Base-by-base conservation (phyloP, 345 rosid genomes). In the Linum lewisii region DNA sequence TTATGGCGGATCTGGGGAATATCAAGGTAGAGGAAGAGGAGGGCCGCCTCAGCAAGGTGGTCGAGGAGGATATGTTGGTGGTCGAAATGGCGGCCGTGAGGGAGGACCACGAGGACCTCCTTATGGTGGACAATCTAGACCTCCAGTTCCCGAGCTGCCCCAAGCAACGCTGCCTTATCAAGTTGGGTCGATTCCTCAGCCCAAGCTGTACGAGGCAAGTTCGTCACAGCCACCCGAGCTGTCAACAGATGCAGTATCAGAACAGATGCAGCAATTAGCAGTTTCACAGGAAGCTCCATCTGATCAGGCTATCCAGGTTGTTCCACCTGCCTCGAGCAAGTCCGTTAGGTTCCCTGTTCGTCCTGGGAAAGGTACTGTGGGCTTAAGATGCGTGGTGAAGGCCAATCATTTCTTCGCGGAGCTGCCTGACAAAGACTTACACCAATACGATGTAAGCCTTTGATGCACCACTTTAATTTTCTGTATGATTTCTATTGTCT, bases 391-490 rank as follows among this genome's bases (percentile, higher is more conserved):
- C 69, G 80, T 87, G 14, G 91, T 91, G 7, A 91, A 91, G 78
- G 98, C 98, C n/a, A 91, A 91, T 62, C 98, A 91, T 73, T 91
- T 91, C 70, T 88, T 85, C 68, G 96, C 92, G 22, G 88, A 91
- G 57, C 61, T 91, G 49, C 95, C 95, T 4, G 90, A 91, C 73
- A 91, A 86, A 65, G 98, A 91, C 79, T 73, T 91, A 77, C 98
- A 91, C 75, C 98, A 91, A 59, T 91, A 91, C 70, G 96, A 91
- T 61, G 98, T 91, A 69, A 63, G 76, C 83, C 68, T 61, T 50
- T 63, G 51, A 44, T 49, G 5, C 16, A 61, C 34, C 44, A 20
- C 62, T 7, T 37, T 16, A 7, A 21, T 25, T 26, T 20, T 5
- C 13, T 19, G 25, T 53, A 4, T 29, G 53, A n/a, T 45, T 18